These are phyloP conservation scores for Septoria linicola DNA, from an alignment of 2,329 filamentous ascomycete genomes.

Conservation along the genomic window DNA sequence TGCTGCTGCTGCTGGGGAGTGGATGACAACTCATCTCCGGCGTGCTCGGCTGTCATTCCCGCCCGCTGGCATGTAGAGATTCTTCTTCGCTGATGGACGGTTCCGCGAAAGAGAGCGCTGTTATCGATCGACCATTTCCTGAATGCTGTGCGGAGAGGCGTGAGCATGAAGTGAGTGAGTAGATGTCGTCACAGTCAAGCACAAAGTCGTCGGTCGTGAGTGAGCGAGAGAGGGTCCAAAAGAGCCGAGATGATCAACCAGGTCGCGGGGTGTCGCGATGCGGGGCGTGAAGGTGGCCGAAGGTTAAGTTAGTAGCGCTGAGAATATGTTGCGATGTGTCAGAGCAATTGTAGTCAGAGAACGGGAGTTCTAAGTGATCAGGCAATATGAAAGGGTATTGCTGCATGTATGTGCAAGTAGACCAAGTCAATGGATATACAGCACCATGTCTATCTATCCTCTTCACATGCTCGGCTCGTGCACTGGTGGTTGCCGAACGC, in stretches of 20 bases:
- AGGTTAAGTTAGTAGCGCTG: no score
- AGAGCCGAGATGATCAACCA: conserved; percentile 8
- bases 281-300: not conserved
- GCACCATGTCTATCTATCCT: no score
- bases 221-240: conserved; percentile 1
- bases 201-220: not conserved
- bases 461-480: conserved; percentile 12
- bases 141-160: conserved; percentile 2
- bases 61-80: conserved; percentile 14
- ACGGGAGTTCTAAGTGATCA: no score
- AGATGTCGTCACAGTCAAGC: not conserved
- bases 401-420: no score
- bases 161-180: conserved; percentile 3
- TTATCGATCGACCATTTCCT: conserved; percentile 12
- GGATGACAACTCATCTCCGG: conserved; percentile 9
- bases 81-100: not conserved
- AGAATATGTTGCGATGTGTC: no score
- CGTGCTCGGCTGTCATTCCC: conserved; percentile 12
- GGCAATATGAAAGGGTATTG: no score
- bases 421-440: no score
- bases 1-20: not conserved
- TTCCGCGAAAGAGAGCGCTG: conserved; percentile 2
- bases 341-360: no score
- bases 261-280: not conserved
- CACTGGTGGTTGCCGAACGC: not conserved